phyloP scores from a whole-genome alignment of 257 asterid genomes.

The Euphrasia confusa region DNA sequence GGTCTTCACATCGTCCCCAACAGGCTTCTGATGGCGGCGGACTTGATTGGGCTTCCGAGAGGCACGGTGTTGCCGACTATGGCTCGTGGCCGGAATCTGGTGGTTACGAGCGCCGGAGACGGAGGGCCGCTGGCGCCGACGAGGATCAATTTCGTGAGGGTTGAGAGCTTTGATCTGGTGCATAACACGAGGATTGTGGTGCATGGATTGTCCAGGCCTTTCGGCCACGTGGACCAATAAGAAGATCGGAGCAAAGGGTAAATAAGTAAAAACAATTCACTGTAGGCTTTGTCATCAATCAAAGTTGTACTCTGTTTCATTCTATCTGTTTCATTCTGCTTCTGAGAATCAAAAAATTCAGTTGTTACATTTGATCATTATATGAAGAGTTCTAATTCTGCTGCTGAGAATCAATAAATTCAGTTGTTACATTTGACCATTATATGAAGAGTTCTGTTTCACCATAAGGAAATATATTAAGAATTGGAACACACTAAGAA shows the following conservation, averaged over 20 bases:
- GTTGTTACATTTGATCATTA: no score
- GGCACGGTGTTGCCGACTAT: constrained; percentile 52
- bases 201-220: constrained; percentile 58
- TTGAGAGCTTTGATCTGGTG: constrained; percentile 50
- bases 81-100: constrained; percentile 47
- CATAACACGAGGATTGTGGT: constrained; percentile 54
- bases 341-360: no score
- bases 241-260: background rate
- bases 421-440: no score
- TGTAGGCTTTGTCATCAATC: no score
- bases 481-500: no score
- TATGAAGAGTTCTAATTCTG: no score
- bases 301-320: no score
- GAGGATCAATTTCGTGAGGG: constrained; percentile 62
- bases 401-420: no score
- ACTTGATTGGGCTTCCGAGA: constrained; percentile 35
- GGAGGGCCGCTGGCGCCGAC: constrained; percentile 53
- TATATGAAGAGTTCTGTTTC: no score
- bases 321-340: no score
- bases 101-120: constrained; percentile 60
- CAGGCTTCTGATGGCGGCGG: constrained; percentile 43
- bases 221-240: constrained; percentile 32
- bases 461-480: no score
- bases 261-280: no score
- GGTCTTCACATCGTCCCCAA: constrained; percentile 66